Evolutionary conservation across 805 yeast species (phyloP), one percentile per base, ranked within the genome.

Genomic region (Yarrowia alimentaria): DNA sequence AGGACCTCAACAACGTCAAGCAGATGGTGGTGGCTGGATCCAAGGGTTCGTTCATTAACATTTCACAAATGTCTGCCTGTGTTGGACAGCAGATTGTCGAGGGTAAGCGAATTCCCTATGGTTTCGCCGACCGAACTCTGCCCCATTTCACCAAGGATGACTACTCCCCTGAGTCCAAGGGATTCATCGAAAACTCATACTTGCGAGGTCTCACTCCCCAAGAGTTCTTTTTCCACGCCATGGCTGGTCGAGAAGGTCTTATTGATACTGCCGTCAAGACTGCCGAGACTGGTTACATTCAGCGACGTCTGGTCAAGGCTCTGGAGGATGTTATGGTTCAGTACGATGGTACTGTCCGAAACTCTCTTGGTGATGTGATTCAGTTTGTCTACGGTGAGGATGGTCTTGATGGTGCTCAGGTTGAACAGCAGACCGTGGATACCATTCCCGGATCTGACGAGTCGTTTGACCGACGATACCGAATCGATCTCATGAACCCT

Each of bases 181-280:
- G 99, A 60, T 93, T 93, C 62, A 95, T 93, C 55, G 96, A 94
- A 68, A 93, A 93, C 66, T 93, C 99, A 11, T 93, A 93, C 65
- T 76, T 91, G 65, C 82, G 98, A 74, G 99, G 99, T 29, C 76
- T 93, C 63, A 90, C 99, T 5, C 99, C 99, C 25, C 98, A 93
- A 69, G 99, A 93, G 68, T 93, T 93, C 68, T 90, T 93, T 68
- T 93, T 93, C 83, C 99, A 93, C 68, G 97, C 98, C 49, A 93
- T 93, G 96, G 98, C 99, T 64, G 99, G 99, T 75, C 88, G 99
- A 78, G 99, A 93, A 74, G 99, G 99, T 76, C 76, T 93, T 66
- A 94, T 93, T 67, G 99, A 93, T 77, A 93, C 99, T 51, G 99
- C 99, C 12, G 99, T 93, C 42, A 93, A 93, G 69, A 93, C 99